Base-by-base conservation (phyloP, 2,329 filamentous ascomycete genomes). In the Cladophialophora bantiana region DNA sequence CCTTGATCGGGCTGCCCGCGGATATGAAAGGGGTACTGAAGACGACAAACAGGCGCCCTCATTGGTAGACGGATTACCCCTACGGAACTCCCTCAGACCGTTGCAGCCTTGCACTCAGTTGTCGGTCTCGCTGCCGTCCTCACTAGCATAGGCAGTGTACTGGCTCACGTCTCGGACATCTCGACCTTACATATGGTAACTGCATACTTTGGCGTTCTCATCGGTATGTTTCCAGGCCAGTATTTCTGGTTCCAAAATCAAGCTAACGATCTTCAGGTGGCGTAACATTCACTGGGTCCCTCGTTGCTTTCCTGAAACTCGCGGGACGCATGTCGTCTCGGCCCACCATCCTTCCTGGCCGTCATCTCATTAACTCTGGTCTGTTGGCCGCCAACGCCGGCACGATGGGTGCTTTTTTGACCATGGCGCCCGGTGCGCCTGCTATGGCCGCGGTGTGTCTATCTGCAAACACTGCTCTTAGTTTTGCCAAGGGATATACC, bases 31-130 rank as follows among this genome's bases (percentile, higher is more conserved):
- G 26, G 18, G 45, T 50, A n/a, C 52, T 55, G 18, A 55, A 10
- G 52, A 7, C 35, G 20, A 34, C 26, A 32, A 10, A 31, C 36
- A 69, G 67, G 67, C 36, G 85, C 92, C 58, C 76, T 93, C 31
- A 94, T 97, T 70, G 93, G 93, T 52, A 90, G 92, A 73, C 87
- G 92, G 12, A 96, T 96, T 71, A 96, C 92, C 0, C 91, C 93
- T 0, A 96, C 93, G 0, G 91, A 93, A 62, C 86, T 97, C 1
- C 93, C 93, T 0, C 93, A 97, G 77, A 96, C 92, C 0, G 93
- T 96, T 1, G 93, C 93, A 20, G 93, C 93, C 0, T 82, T 97
- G 35, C 93, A 96, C 79, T 96, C 92, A 0, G 93, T 97, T 7
- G 93, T 97, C 36, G 93, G 93, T 77, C 84, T 97, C 0, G 93